These are phyloP conservation scores for Cyclospora cayetanensis DNA, from an alignment of 169 alveolate genomes.

Conservation along the genomic window DNA sequence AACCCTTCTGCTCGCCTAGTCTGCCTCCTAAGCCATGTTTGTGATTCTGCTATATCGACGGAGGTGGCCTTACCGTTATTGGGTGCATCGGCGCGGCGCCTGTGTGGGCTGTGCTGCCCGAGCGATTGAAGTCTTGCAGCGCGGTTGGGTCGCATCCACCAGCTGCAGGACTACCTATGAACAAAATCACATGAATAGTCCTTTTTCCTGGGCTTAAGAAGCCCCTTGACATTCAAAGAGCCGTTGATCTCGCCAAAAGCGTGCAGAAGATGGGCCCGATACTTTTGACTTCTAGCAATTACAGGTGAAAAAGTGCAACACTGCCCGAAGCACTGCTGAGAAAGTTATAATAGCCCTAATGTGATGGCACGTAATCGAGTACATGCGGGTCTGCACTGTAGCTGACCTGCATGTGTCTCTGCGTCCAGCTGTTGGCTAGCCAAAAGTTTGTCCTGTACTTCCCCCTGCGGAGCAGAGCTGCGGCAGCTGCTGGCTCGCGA, in stretches of 20 bases:
- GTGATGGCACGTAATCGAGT: too few relatives aligned
- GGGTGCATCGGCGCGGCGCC: constrained; percentile 1
- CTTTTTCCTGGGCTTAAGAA: background rate
- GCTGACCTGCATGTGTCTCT: background rate
- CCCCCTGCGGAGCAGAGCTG: background rate
- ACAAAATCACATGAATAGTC: background rate
- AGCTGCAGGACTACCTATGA: background rate
- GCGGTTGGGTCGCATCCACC: background rate
- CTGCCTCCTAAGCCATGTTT: too few relatives aligned
- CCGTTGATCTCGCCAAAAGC: too few relatives aligned
- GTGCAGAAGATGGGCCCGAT: too few relatives aligned
- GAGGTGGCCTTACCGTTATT: constrained; percentile 26
- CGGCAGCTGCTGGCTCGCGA: constrained; percentile 1
- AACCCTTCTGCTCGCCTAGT: too few relatives aligned
- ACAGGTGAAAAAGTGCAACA: too few relatives aligned
- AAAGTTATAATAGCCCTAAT: too few relatives aligned
- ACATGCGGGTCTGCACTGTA: too few relatives aligned
- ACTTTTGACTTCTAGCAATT: too few relatives aligned
- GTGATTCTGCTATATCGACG: too few relatives aligned
- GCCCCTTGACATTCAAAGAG: too few relatives aligned
- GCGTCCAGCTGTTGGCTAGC: background rate
- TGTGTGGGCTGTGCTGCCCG: background rate
- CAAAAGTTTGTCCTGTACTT: background rate
- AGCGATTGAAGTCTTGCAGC: background rate
- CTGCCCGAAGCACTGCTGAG: too few relatives aligned